phyloP scores from a whole-genome alignment of 2,329 filamentous ascomycete genomes.

The Lojkania enalia region DNA sequence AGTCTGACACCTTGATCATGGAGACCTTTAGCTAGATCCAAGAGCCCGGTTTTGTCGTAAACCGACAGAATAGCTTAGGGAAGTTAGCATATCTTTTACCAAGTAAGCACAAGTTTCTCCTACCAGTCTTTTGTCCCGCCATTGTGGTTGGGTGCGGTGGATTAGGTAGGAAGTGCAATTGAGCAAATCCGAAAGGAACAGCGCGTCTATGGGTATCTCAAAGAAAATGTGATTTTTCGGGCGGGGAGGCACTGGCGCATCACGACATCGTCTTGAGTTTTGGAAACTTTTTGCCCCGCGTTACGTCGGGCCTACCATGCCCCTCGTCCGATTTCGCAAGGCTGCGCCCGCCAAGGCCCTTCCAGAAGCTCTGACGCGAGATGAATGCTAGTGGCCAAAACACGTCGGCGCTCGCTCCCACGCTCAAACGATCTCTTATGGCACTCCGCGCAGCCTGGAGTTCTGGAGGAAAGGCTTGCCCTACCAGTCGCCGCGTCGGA shows the following conservation, averaged over 20 bases:
- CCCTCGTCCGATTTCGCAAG: slow-evolving; percentile 23
- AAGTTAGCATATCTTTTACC: slow-evolving; percentile 5
- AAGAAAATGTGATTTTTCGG: no score
- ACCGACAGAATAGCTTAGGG: slow-evolving; percentile 84
- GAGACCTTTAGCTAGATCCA: slow-evolving; percentile 45
- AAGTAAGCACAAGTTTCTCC: not conserved
- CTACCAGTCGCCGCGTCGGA: no score
- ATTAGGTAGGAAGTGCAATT: slow-evolving; percentile 12
- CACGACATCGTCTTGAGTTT: slow-evolving; percentile 19
- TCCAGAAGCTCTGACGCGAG: no score
- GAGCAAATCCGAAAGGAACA: slow-evolving; percentile 11
- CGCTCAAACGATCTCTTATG: no score
- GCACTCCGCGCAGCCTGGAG: no score
- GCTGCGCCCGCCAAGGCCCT: slow-evolving; percentile 9
- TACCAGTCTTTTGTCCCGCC: slow-evolving; percentile 45
- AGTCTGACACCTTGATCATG: slow-evolving; percentile 55
- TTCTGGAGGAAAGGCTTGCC: no score
- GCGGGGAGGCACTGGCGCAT: not conserved
- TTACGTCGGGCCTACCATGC: slow-evolving; percentile 13
- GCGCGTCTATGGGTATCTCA: not conserved
- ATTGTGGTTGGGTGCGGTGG: slow-evolving; percentile 24
- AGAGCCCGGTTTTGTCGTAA: slow-evolving; percentile 87
- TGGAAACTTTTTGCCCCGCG: slow-evolving; percentile 22
- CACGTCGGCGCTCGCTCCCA: no score
- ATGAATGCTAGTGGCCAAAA: no score